Base-by-base conservation (phyloP, 1,284 basidiomycete species). In the Cronartium quercuum region DNA sequence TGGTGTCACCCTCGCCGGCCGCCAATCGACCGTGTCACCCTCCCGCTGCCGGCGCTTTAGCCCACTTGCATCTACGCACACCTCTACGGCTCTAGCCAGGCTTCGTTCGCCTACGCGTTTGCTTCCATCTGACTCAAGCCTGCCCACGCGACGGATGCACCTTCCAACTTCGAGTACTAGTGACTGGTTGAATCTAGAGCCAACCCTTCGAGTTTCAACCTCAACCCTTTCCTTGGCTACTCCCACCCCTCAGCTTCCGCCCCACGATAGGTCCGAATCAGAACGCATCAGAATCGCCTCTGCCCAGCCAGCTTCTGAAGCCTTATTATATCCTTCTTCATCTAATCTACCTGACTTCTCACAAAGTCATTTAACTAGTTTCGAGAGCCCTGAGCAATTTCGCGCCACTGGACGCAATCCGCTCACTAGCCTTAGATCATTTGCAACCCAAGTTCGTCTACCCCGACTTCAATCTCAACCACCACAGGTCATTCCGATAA, bases 1-100 rank as follows among this genome's bases (percentile, higher is more conserved):
- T 7, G 65, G 65, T 37, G 47, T 51, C 47, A 51, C 57, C 44
- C 57, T 66, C 65, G 35, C 57, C 47, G 65, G 65, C 40, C 57
- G 44, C 2, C 40, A 51, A 44, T 66, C 65, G 57, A 51, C 65
- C 21, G 44, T 51, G 44, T 35, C 47, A n/a, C 44, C 24, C 7
- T 51, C 47, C 10, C 42, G 40, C 13, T 51, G 57, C 24, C 15
- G 40, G 6, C n/a, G 34, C 1, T n/a, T 12, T n/a, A 12, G n/a
- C n/a, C 44, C 12, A 51, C n/a, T n/a, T n/a, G n/a, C n/a, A n/a
- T n/a, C n/a, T n/a, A n/a, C n/a, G n/a, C n/a, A n/a, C n/a, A n/a
- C 44, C 44, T n/a, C 12, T 51, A 12, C 44, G n/a, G n/a, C 44
- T n/a, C 44, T 51, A 12, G n/a, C 44, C n/a, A n/a, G 44, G 44